Base-by-base conservation (phyloP, 202 grass and related monocot genomes). In the Digitaria exilis region DNA sequence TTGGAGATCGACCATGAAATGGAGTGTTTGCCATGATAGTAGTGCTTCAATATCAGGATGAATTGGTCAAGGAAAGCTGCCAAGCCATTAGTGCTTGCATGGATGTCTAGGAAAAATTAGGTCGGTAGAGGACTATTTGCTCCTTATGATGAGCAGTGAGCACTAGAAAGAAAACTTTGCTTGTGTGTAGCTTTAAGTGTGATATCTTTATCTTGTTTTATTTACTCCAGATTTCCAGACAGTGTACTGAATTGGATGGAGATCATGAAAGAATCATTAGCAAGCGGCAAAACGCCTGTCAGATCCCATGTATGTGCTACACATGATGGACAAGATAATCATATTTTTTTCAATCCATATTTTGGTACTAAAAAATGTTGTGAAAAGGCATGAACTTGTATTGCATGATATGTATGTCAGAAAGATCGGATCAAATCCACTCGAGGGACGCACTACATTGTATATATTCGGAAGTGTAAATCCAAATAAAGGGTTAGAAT, bases 31-130 rank as follows among this genome's bases (percentile, higher is more conserved):
- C 45, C 30, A 50, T 55, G 32, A 25, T 80, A n/a, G 25, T 43
- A 24, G 49, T 43, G 75, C 41, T 58, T 31, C 17, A 10, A n/a
- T 55, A 5, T 43, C 26, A 4, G 0, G 11, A 44, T 19, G 26
- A 48, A 71, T 71, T 81, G 13, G 39, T 24, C 78, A 69, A 81
- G 19, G 35, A 81, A 71, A 81, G 65, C 52, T n/a, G 66, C 79
- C 6, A 6, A 4, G 18, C 51, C 51, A 10, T 61, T 12, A 61
- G 52, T 71, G 22, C 9, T 41, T 16, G 17, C 9, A 31, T 29
- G 55, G 7, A 48, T 51, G 48, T 34, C 25, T 75, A 75, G 15
- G 72, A 4, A n/a, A 24, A 42, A 75, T 75, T 58, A 75, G 72
- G 51, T 37, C 52, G 21, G 15, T 18, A 73, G 17, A 37, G 7